Percentiles rank a stretch among this genome's conserved stretches.
Conservation (phyloP, 176 grass and related monocot genomes). For the Lolium multiflorum region DNA sequence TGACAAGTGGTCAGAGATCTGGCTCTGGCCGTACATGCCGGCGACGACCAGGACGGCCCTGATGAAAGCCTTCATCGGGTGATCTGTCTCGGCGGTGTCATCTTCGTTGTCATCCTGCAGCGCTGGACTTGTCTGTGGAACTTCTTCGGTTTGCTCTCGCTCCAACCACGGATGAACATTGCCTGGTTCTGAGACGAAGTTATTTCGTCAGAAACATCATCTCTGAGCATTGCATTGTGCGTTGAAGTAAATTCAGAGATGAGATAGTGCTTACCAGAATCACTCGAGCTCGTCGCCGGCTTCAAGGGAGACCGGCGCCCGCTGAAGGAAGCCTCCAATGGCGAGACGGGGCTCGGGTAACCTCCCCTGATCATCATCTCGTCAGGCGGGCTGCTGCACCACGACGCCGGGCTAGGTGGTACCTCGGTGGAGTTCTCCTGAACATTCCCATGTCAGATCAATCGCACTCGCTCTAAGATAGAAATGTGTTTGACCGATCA, state of each 20-base stretch:
- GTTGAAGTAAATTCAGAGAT: conserved; percentile 30
- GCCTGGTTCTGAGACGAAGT: conserved; percentile 37
- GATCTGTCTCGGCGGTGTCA: conserved; percentile 32
- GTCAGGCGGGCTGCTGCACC: conserved; percentile 82
- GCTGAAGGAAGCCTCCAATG: conserved; percentile 75
- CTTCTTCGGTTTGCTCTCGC: conserved; percentile 37
- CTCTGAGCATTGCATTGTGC: not conserved
- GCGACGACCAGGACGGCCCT: conserved; percentile 58
- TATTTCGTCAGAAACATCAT: not conserved
- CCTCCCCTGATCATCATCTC: conserved; percentile 79
- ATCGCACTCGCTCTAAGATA: not conserved
- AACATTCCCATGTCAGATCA: not conserved
- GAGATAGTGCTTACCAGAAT: conserved; percentile 50
- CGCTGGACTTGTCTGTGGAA: conserved; percentile 39
- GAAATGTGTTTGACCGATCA: not conserved
- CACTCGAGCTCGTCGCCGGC: conserved; percentile 26
- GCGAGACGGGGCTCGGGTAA: conserved; percentile 90
- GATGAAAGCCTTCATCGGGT: conserved; percentile 65
- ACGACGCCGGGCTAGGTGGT: conserved; percentile 89
- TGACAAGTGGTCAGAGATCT: conserved; percentile 14
- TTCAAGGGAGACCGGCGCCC: conserved; percentile 55
- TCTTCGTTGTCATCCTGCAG: conserved; percentile 16
- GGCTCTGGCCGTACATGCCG: conserved; percentile 52
- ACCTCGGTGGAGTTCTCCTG: conserved; percentile 99
- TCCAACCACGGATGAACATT: conserved; percentile 21